These are phyloP conservation scores for Zygoascus tannicola DNA, from an alignment of 805 yeast species.

Conservation along the genomic window DNA sequence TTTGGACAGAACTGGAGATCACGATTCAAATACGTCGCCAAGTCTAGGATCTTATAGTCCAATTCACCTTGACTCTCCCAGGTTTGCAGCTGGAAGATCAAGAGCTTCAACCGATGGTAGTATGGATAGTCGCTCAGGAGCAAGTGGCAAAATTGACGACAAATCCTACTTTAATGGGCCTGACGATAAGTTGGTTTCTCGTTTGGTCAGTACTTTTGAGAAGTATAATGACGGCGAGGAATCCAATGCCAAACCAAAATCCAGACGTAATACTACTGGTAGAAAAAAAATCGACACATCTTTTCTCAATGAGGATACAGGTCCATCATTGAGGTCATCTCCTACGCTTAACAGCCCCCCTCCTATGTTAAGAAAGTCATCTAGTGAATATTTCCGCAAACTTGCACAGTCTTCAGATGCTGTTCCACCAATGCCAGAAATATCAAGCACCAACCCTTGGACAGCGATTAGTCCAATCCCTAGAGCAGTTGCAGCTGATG, in stretches of 20 bases:
- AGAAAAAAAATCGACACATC: constrained; percentile 3
- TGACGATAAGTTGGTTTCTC: constrained; percentile 10
- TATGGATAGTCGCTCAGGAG: constrained; percentile 5
- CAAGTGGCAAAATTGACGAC: constrained; percentile 10
- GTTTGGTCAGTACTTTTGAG: constrained; percentile 10
- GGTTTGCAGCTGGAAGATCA: background rate
- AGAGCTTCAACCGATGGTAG: constrained; percentile 1
- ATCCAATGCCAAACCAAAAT: background rate
- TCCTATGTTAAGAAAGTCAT: background rate
- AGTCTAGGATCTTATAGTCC: background rate
- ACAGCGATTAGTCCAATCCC: background rate
- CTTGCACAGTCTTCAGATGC: background rate
- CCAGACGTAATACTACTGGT: background rate
- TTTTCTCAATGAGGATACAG: background rate
- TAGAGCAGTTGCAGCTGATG: no score
- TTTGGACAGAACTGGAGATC: background rate
- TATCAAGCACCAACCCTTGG: background rate
- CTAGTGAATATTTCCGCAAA: background rate
- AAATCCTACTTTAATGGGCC: constrained; percentile 11
- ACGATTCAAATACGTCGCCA: background rate
- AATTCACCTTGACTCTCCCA: background rate
- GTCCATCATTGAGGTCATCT: background rate
- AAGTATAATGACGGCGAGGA: background rate
- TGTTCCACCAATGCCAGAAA: constrained; percentile 3
- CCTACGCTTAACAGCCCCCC: background rate